A percentile compares a stretch with the other conserved stretches of the same genome.
These are phyloP conservation scores for Salix brachista DNA, from an alignment of 345 rosid genomes.

Conservation along the genomic window DNA sequence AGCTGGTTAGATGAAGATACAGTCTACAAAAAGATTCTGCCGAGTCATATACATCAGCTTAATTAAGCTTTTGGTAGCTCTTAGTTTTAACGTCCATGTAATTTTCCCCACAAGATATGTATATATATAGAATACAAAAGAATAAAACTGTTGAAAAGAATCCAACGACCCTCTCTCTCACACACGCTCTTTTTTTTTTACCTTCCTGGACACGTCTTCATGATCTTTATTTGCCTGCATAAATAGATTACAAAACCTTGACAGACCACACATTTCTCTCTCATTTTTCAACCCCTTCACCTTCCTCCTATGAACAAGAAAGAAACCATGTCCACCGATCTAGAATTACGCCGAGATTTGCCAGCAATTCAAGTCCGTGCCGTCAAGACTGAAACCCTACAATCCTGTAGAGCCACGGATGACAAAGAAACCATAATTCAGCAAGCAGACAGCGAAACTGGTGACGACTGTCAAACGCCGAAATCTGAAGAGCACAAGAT, in stretches of 20 bases:
- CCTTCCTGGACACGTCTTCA: conserved; percentile 21
- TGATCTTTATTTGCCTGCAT: not conserved
- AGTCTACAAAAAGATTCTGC: not conserved
- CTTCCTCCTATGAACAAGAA: not conserved
- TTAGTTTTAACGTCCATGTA: not conserved
- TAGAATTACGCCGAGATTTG: conserved; percentile 23
- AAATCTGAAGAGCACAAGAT: conserved; percentile 34
- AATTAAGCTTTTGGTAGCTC: not conserved
- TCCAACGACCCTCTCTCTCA: conserved; percentile 6
- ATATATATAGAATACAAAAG: not conserved
- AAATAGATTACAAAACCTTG: not conserved
- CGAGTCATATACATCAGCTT: not conserved
- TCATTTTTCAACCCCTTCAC: not conserved
- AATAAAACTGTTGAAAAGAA: not conserved
- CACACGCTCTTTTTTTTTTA: not conserved
- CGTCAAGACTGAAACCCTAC: conserved; percentile 5
- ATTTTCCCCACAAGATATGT: not conserved
- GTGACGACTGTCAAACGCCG: conserved; percentile 17
- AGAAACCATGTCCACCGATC: conserved; percentile 36
- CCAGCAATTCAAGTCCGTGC: conserved; percentile 14
- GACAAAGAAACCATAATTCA: not conserved
- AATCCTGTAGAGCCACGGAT: not conserved
- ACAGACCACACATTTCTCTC: not conserved
- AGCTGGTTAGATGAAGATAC: not conserved
- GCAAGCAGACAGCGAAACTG: not conserved